A percentile compares a stretch with the other conserved stretches of the same genome.
These are phyloP conservation scores for Colletotrichum cordylinicola DNA, from an alignment of 2,329 filamentous ascomycete species.

Conservation along the genomic window DNA sequence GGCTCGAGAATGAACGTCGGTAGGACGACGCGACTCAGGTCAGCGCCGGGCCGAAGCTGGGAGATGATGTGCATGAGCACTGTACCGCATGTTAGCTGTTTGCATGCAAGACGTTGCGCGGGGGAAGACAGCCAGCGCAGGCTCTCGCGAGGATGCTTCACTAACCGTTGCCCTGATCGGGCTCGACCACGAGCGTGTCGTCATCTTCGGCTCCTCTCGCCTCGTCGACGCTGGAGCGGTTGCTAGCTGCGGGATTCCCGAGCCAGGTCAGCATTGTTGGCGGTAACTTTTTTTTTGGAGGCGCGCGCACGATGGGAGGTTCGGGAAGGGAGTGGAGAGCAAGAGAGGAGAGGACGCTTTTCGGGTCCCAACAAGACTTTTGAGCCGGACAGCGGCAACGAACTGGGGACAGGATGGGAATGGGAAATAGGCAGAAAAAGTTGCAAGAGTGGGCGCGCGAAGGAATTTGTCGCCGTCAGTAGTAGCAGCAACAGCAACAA, in stretches of 20 bases:
- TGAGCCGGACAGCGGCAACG: neutral
- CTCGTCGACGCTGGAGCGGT: slow-evolving; percentile 54
- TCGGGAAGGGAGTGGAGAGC: slow-evolving; percentile 12
- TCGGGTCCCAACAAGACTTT: neutral
- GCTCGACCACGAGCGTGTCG: slow-evolving; percentile 84
- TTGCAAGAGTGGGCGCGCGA: neutral
- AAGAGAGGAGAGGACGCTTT: slow-evolving; percentile 3
- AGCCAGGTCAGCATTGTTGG: slow-evolving; percentile 51
- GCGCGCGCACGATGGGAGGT: slow-evolving; percentile 1
- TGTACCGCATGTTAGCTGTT: slow-evolving; percentile 39
- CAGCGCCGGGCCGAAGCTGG: slow-evolving; percentile 92
- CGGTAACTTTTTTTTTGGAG: slow-evolving; percentile 3
- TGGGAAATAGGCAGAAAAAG: neutral
- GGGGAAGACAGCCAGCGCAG: neutral
- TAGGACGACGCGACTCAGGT: slow-evolving; percentile 90
- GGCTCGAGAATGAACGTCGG: slow-evolving; percentile 98
- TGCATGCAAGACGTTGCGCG: neutral
- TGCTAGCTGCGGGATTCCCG: slow-evolving; percentile 43
- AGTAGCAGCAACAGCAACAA: neutral
- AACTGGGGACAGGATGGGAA: neutral
- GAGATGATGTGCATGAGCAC: slow-evolving; percentile 98
- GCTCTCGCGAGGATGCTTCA: slow-evolving; percentile 20
- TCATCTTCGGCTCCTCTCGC: slow-evolving; percentile 60
- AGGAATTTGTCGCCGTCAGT: neutral
- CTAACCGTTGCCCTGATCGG: slow-evolving; percentile 93